Base-by-base conservation (phyloP, 768 basidiomycete species). In the Kwoniella heveanensis region DNA sequence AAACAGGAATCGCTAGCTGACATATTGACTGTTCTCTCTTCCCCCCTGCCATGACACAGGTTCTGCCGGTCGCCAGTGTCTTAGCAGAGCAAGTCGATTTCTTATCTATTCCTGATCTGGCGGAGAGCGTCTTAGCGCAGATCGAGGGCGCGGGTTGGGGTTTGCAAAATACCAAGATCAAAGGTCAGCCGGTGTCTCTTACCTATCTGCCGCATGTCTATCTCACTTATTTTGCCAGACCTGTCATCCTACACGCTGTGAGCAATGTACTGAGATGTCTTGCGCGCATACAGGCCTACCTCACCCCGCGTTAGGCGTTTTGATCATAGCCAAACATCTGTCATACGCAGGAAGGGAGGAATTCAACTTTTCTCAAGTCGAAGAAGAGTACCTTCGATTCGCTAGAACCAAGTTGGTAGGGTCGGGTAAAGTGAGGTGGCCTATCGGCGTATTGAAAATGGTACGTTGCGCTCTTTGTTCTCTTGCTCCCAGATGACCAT, bases 341-440 rank as follows among this genome's bases (percentile, higher is more conserved):
- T 81, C 86, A 25, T 88, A 87, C 10, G 86, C 86, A 6, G 93
- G 93, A 0, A 88, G 92, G 63, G 83, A 88, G 21, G 81, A 82
- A 15, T 87, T 96, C 80, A 97, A 90, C 29, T 95, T 98, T 74
- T 91, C 94, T 71, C 92, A 94, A 88, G 84, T 95, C 8, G 84
- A 89, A 65, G 90, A 91, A 55, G 74, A 78, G 54, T 83, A 83
- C 68, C 56, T 73, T 21, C 83, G 84, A 30, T 92, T 93, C 76
- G 85, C 86, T 22, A 85, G 87, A 25, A 77, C 77, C 15, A 73
- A 76, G 30, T 63, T 80, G 29, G 74, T 79, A 1, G 80, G 78
- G 1, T 77, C 73, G 47, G 78, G 79, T n/a, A 75, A 75, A 36
- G 57, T 69, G 0, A 57, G 76, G 22, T 79, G 78, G 73, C 66